These are phyloP conservation scores for Magnaporthales sp. DNA, from an alignment of 2,329 filamentous ascomycete species.

Conservation along the genomic window DNA sequence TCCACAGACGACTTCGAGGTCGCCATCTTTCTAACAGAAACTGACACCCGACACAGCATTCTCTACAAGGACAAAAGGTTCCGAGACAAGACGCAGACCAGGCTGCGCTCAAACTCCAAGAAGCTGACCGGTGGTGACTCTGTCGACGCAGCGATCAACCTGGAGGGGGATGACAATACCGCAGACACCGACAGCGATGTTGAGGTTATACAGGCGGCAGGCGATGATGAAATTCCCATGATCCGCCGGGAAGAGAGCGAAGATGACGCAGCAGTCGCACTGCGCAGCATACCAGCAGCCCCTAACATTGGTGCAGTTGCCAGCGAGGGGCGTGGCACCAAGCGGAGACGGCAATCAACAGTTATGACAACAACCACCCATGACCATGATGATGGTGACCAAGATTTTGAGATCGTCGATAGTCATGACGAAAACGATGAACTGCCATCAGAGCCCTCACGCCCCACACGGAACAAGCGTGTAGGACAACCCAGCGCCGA, in stretches of 20 bases:
- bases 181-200: background rate
- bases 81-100: conserved; percentile 43
- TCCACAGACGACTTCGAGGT: conserved; percentile 87
- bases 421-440: conserved; percentile 19
- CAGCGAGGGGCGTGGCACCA: conserved; percentile 16
- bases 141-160: conserved; percentile 42
- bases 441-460: conserved; percentile 26
- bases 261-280: conserved; percentile 13
- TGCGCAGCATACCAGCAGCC: conserved; percentile 10
- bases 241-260: conserved; percentile 50
- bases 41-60: conserved; percentile 74
- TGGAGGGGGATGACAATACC: conserved; percentile 26
- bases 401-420: conserved; percentile 12
- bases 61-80: conserved; percentile 80
- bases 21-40: conserved; percentile 85
- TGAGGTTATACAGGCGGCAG: conserved; percentile 1
- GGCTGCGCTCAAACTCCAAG: conserved; percentile 51
- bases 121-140: conserved; percentile 47
- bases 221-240: conserved; percentile 15
- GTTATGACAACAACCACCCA: conserved; percentile 20
- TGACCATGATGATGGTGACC: conserved; percentile 19
- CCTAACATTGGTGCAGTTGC: background rate
- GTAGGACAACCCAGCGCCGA: conserved; percentile 21
- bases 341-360: conserved; percentile 20
- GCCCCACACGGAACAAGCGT: background rate